phyloP scores from a whole-genome alignment of 495 filamentous ascomycete genomes.

The Talaromyces wortmannii region DNA sequence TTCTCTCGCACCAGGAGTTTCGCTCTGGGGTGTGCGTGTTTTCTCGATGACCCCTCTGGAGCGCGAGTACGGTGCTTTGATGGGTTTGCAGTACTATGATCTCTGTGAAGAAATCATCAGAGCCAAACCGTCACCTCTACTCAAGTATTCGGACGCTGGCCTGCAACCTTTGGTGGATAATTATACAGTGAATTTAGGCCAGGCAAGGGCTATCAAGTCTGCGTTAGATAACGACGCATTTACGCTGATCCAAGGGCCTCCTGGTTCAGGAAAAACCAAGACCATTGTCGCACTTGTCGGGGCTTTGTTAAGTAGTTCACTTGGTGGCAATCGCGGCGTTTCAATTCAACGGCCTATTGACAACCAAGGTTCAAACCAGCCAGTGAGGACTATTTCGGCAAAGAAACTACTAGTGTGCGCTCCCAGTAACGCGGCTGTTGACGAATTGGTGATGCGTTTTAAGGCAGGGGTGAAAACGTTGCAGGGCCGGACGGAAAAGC shows the following conservation, averaged over 20 bases:
- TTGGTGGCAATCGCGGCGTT: slow-evolving; percentile 42
- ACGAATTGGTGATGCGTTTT: slow-evolving; percentile 90
- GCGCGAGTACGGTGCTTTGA: slow-evolving; percentile 86
- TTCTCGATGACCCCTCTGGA: slow-evolving; percentile 87
- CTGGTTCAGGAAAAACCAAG: slow-evolving; percentile 96
- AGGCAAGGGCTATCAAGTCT: slow-evolving; percentile 87
- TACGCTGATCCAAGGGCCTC: slow-evolving; percentile 91
- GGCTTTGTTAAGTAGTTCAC: slow-evolving; percentile 62
- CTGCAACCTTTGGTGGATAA: slow-evolving; percentile 59
- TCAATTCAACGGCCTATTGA: slow-evolving; percentile 42
- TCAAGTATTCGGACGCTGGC: slow-evolving; percentile 66
- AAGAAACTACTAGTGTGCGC: slow-evolving; percentile 95
- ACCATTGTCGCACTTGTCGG: slow-evolving; percentile 96
- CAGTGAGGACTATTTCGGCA: slow-evolving; percentile 23
- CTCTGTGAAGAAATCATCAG: slow-evolving; percentile 83
- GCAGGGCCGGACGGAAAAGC: slow-evolving; percentile 60
- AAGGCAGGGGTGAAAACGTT: slow-evolving; percentile 80
- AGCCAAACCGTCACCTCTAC: slow-evolving; percentile 81
- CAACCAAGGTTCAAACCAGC: slow-evolving; percentile 9
- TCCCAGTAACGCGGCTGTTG: slow-evolving; percentile 94
- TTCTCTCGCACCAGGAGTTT: slow-evolving; percentile 47
- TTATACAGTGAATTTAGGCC: slow-evolving; percentile 80
- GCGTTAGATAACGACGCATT: slow-evolving; percentile 93
- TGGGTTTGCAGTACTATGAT: slow-evolving; percentile 90
- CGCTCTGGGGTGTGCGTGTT: slow-evolving; percentile 71